Conservation (phyloP, 495 filamentous ascomycete genomes). For the Friedmanniomyces simplex region DNA sequence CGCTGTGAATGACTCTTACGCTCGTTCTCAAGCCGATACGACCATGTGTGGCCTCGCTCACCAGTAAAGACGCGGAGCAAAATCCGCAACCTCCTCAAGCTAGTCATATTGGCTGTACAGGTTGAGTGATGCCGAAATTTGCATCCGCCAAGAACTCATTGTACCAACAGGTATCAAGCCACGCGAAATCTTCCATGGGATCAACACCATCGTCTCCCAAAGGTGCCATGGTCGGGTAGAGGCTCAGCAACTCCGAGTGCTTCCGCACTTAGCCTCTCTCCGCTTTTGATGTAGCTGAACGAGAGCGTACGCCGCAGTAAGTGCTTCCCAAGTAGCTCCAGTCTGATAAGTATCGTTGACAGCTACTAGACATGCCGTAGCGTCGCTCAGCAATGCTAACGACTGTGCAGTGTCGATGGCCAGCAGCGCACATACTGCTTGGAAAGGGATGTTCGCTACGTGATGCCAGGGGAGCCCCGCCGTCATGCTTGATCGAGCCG, state of each 20-base stretch:
- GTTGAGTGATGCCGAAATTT: neutral
- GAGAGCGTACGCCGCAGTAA: neutral
- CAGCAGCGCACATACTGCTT: neutral
- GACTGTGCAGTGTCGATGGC: neutral
- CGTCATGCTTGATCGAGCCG: neutral
- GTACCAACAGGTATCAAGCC: neutral
- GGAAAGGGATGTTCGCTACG: neutral
- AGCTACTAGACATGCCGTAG: neutral
- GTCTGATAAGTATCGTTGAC: neutral
- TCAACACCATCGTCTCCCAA: neutral
- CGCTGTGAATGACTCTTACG: too few species aligned
- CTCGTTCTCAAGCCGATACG: too few species aligned
- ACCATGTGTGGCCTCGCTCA: too few species aligned
- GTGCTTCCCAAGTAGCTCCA: neutral
- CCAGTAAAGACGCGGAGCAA: too few species aligned
- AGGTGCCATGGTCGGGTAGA: neutral
- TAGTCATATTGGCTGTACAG: too few species aligned
- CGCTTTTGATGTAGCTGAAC: neutral
- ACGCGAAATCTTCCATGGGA: neutral
- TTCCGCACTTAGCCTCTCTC: neutral
- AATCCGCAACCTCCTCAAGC: too few species aligned
- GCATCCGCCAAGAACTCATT: neutral
- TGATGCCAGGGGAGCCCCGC: neutral
- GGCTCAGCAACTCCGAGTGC: neutral
- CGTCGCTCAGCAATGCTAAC: neutral